Conservation (phyloP, 257 asterid genomes). For the Lavandula angustifolia region DNA sequence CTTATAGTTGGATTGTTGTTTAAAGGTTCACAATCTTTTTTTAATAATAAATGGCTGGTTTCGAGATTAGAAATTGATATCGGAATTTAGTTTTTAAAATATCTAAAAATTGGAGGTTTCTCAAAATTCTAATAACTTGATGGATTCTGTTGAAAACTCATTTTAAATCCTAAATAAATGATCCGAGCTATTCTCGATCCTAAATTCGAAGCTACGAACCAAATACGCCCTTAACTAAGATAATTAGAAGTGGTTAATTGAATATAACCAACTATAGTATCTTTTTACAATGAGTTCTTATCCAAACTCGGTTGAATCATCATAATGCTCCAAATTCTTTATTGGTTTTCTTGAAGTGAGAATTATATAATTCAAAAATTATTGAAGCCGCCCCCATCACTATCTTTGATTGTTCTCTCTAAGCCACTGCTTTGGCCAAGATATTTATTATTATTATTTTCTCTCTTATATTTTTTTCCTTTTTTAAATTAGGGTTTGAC, state of each 20-base stretch:
- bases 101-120: no score
- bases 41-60: neutral
- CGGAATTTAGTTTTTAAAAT: no score
- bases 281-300: conserved; percentile 24
- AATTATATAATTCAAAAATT: neutral
- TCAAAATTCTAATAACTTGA: no score
- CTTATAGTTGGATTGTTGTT: no score
- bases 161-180: no score
- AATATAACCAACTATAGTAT: conserved; percentile 14
- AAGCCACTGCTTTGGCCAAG: conserved; percentile 13
- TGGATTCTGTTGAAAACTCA: no score
- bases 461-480: neutral
- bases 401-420: conserved; percentile 24
- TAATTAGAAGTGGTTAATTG: neutral
- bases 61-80: no score
- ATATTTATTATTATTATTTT: neutral
- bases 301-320: neutral
- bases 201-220: no score
- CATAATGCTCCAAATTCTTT: neutral
- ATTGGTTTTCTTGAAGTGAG: neutral
- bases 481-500: conserved; percentile 26
- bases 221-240: no score
- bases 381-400: conserved; percentile 29
- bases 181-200: no score
- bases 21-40: conserved; percentile 32